A percentile compares a stretch with the other conserved stretches of the same genome.
Conservation (phyloP, 2,329 filamentous ascomycete species). For the Fusarium xylarioides region DNA sequence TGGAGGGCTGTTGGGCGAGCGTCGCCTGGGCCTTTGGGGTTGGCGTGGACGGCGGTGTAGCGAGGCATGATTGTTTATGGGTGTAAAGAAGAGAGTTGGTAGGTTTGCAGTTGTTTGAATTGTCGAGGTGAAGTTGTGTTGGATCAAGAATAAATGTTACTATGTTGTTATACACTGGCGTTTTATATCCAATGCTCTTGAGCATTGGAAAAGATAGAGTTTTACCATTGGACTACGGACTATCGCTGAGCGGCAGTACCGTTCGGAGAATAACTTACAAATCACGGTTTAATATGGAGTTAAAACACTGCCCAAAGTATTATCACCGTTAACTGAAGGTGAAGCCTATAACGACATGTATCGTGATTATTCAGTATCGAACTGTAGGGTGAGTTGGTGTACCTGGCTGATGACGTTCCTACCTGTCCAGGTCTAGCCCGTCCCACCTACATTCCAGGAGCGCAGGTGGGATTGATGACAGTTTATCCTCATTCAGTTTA, state of each 20-base stretch:
- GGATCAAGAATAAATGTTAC: too few species aligned
- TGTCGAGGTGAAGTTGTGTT: too few species aligned
- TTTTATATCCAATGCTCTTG: rapidly evolving
- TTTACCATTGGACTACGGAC: too few species aligned
- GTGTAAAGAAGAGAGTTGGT: rapidly evolving
- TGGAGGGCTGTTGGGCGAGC: slow-evolving; percentile 51
- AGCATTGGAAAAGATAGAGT: too few species aligned
- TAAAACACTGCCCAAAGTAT: rapidly evolving
- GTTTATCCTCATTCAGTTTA: background rate
- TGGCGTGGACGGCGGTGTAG: background rate
- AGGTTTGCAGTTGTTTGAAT: rapidly evolving
- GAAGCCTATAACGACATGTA: rapidly evolving
- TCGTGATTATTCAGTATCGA: background rate
- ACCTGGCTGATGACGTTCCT: background rate
- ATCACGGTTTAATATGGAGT: rapidly evolving
- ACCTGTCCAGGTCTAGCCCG: background rate
- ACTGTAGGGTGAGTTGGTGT: background rate
- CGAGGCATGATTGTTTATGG: background rate
- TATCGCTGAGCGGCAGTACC: rapidly evolving
- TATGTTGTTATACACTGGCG: too few species aligned
- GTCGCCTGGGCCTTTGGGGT: slow-evolving; percentile 40
- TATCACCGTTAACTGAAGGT: background rate
- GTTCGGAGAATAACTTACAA: background rate
- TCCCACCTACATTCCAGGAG: rapidly evolving
- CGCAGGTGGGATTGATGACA: background rate